Conservation (phyloP, 1,139 yeast genomes). For the Yamadazyma blattariae region DNA sequence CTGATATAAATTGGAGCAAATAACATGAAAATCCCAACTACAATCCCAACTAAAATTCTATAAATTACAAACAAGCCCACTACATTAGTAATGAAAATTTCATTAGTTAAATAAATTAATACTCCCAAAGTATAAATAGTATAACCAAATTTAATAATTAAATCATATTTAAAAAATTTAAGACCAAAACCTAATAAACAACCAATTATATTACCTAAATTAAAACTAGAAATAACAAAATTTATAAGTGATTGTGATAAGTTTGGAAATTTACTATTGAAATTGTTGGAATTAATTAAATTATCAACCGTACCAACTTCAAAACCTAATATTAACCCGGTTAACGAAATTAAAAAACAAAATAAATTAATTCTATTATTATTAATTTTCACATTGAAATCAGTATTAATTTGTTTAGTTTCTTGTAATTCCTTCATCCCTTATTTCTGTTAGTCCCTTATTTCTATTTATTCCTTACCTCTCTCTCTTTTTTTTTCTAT, state of each 20-base stretch:
- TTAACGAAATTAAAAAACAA: conserved; percentile 11
- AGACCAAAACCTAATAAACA: conserved; percentile 13
- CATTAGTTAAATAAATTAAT: conserved; percentile 7
- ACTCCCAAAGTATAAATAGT: conserved; percentile 9
- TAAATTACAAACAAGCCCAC: conserved; percentile 18
- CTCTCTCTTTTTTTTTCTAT: background rate
- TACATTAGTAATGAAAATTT: background rate
- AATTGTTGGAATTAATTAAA: conserved; percentile 14
- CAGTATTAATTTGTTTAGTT: background rate
- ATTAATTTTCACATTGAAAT: conserved; percentile 4
- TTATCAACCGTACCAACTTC: conserved; percentile 33
- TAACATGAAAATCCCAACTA: conserved; percentile 26
- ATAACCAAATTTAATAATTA: conserved; percentile 8
- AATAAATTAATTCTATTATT: conserved; percentile 2
- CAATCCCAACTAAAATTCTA: conserved; percentile 22
- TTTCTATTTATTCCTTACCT: background rate
- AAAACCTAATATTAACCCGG: conserved; percentile 32
- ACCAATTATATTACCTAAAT: conserved; percentile 28
- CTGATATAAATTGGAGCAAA: conserved; percentile 26
- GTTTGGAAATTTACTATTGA: conserved; percentile 8
- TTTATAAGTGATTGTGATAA: conserved; percentile 14
- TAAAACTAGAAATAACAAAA: conserved; percentile 23
- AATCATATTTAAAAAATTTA: conserved; percentile 1
- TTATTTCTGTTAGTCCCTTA: background rate
- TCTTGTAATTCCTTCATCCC: background rate